Conservation (phyloP, 768 basidiomycete genomes). For the Lactarius quietus region DNA sequence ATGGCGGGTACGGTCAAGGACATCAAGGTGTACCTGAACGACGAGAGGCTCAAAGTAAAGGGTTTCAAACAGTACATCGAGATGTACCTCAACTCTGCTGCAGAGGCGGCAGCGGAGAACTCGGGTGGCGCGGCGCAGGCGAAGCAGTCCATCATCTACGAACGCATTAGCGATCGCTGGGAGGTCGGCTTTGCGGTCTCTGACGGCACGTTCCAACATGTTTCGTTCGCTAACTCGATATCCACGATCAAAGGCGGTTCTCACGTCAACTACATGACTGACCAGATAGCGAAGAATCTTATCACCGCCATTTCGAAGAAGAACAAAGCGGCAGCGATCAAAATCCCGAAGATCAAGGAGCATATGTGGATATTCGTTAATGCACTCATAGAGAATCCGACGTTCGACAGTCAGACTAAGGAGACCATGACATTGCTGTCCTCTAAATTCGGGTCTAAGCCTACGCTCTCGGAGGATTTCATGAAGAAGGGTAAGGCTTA, state of each 20-base stretch:
- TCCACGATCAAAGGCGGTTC: slow-evolving; percentile 96
- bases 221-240: slow-evolving; percentile 98
- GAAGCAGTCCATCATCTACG: slow-evolving; percentile 81
- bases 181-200: slow-evolving; percentile 94
- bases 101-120: slow-evolving; percentile 60
- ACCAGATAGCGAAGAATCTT: slow-evolving; percentile 85
- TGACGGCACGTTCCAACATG: slow-evolving; percentile 87
- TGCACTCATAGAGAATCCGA: slow-evolving; percentile 92
- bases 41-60: slow-evolving; percentile 87
- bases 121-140: slow-evolving; percentile 75
- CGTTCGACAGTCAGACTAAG: slow-evolving; percentile 99
- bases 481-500: slow-evolving; percentile 80
- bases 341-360: slow-evolving; percentile 89
- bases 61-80: slow-evolving; percentile 97
- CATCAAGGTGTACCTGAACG: slow-evolving; percentile 91
- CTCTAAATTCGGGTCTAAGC: slow-evolving; percentile 89
- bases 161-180: slow-evolving; percentile 80
- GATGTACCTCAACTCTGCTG: slow-evolving; percentile 79
- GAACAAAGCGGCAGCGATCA: slow-evolving; percentile 95
- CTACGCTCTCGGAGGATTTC: slow-evolving; percentile 83
- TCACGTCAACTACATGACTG: slow-evolving; percentile 80
- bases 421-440: slow-evolving; percentile 85
- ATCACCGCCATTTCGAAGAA: slow-evolving; percentile 87
- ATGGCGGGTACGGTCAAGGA: slow-evolving; percentile 94
- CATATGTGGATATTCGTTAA: slow-evolving; percentile 99